Evolutionary conservation across 2,329 filamentous ascomycete genomes (phyloP).

Genomic region (Sporothrix variecibatus): DNA sequence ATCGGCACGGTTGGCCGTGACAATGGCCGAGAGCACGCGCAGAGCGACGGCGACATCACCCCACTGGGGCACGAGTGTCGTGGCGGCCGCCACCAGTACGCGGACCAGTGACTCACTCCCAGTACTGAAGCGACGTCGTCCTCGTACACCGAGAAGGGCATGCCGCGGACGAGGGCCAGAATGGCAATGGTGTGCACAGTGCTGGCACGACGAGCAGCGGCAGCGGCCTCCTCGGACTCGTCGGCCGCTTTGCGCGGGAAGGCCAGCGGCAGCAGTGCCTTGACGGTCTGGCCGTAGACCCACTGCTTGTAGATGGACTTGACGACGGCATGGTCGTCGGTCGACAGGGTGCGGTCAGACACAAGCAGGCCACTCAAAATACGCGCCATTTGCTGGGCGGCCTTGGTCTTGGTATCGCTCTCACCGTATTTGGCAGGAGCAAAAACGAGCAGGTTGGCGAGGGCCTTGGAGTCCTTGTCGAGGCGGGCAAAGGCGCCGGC

Average conservation of each 20-base stretch:
- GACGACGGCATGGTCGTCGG: conserved; percentile 47
- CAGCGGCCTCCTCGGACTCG: neutral
- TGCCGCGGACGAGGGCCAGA: conserved; percentile 52
- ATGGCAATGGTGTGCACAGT: conserved; percentile 50
- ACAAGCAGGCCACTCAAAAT: conserved; percentile 46
- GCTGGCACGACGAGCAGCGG: conserved; percentile 30
- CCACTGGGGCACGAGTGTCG: conserved; percentile 42
- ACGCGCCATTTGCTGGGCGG: conserved; percentile 42
- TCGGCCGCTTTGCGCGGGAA: conserved; percentile 36
- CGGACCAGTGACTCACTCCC: conserved; percentile 48
- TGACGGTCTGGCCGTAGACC: conserved; percentile 50
- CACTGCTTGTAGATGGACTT: conserved; percentile 51
- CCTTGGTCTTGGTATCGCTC: neutral
- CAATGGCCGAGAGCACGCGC: conserved; percentile 50
- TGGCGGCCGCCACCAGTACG: conserved; percentile 51
- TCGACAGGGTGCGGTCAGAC: conserved; percentile 39
- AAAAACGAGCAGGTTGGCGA: conserved; percentile 34
- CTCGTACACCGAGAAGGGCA: conserved; percentile 54
- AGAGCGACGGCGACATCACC: conserved; percentile 52
- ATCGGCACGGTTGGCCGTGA: conserved; percentile 47
- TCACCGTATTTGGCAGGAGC: conserved; percentile 32
- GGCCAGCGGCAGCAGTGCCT: conserved; percentile 49
- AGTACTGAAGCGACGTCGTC: conserved; percentile 44
- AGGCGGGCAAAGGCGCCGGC: conserved; percentile 39
- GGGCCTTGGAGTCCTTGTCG: conserved; percentile 40